phyloP scores from a whole-genome alignment of 2,329 filamentous ascomycete genomes.

The Claviceps maximensis region DNA sequence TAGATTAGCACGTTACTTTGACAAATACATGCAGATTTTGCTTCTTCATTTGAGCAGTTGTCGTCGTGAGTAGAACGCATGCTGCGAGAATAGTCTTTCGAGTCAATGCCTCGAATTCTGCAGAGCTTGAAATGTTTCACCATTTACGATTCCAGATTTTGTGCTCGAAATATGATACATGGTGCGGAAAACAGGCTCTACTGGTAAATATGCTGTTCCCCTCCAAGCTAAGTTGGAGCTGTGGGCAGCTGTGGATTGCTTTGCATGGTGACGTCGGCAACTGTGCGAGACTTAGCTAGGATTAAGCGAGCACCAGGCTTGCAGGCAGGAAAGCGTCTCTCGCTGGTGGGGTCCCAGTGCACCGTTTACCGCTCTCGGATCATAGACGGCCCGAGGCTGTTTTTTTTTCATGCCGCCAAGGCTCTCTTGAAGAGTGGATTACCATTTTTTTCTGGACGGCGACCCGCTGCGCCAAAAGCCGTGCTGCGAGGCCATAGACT shows the following conservation, averaged over 20 bases:
- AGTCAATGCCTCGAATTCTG: no score
- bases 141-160: neutral
- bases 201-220: neutral
- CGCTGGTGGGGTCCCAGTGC: constrained; percentile 8
- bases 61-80: constrained; percentile 1
- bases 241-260: neutral
- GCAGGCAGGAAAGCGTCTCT: neutral
- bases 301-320: neutral
- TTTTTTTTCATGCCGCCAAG: constrained; percentile 11
- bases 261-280: constrained; percentile 2
- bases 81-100: no score
- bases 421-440: constrained; percentile 7
- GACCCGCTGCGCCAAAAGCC: constrained; percentile 11
- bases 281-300: neutral
- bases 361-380: constrained; percentile 13
- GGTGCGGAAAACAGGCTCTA: neutral
- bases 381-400: constrained; percentile 11
- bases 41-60: constrained; percentile 4
- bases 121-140: no score
- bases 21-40: constrained; percentile 14
- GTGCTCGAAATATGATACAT: neutral
- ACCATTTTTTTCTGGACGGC: constrained; percentile 16
- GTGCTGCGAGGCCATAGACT: neutral
- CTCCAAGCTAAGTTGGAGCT: neutral
- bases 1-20: constrained; percentile 12